Conservation (phyloP, 164 flowering plant genomes). For the Tetrastigma voinierianum region DNA sequence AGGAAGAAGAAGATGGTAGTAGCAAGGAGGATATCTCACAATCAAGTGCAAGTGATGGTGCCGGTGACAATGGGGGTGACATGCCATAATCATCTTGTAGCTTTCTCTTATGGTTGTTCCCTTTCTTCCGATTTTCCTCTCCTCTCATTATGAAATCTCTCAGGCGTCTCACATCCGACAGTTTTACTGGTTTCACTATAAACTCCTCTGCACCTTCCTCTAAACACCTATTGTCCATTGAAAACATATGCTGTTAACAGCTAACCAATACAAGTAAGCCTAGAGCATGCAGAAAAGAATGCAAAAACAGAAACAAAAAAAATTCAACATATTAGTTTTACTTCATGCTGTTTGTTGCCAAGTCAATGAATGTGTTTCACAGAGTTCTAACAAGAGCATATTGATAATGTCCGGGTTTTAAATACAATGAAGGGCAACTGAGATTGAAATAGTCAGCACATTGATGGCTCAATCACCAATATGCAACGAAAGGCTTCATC, state of each 20-base stretch:
- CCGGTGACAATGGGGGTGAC: not conserved
- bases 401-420: too few relatives aligned
- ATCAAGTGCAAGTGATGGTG: not conserved
- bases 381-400: too few relatives aligned
- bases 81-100: not conserved
- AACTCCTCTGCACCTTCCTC: conserved; percentile 94
- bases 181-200: conserved; percentile 78
- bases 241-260: not conserved
- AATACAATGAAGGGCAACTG: too few relatives aligned
- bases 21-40: not conserved
- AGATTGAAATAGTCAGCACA: too few relatives aligned
- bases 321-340: too few relatives aligned
- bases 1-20: conserved; percentile 1
- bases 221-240: conserved; percentile 50
- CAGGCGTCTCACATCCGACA: conserved; percentile 70
- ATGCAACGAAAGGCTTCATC: too few relatives aligned
- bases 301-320: too few relatives aligned
- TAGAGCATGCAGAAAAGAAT: too few relatives aligned
- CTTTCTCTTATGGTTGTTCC: conserved; percentile 11
- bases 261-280: not conserved
- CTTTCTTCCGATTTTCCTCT: conserved; percentile 16
- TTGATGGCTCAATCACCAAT: too few relatives aligned
- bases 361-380: too few relatives aligned
- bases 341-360: too few relatives aligned
- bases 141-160: conserved; percentile 45